Evolutionary conservation across 257 asterid species (phyloP).

Genomic region (Solanum pimpinellifolium): DNA sequence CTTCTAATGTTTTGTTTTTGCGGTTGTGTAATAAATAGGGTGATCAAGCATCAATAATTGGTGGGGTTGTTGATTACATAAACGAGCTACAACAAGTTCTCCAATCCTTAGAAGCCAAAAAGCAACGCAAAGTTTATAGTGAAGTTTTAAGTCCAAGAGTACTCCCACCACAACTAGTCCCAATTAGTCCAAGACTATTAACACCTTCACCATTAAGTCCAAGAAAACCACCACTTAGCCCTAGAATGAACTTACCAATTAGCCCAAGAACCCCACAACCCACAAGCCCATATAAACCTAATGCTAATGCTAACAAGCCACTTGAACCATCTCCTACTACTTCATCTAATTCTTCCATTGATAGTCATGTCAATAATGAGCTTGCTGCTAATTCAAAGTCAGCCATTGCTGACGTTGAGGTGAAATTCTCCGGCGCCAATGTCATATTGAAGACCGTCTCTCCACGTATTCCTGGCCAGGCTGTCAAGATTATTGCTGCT

Average conservation of each 20-base stretch:
- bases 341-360: slow-evolving; percentile 30
- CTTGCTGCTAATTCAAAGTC: slow-evolving; percentile 78
- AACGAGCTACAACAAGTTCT: slow-evolving; percentile 68
- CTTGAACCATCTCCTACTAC: slow-evolving; percentile 50
- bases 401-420: slow-evolving; percentile 80
- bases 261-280: slow-evolving; percentile 88
- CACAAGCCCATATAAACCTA: slow-evolving; percentile 56
- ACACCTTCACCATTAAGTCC: slow-evolving; percentile 46
- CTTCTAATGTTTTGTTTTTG: background rate
- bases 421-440: slow-evolving; percentile 70
- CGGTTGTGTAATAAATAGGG: slow-evolving; percentile 28
- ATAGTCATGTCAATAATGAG: slow-evolving; percentile 47
- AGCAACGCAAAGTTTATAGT: slow-evolving; percentile 61
- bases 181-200: slow-evolving; percentile 35
- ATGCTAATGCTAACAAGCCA: slow-evolving; percentile 1
- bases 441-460: slow-evolving; percentile 59
- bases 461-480: slow-evolving; percentile 59
- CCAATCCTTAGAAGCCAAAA: slow-evolving; percentile 69
- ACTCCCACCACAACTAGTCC: background rate
- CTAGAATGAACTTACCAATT: slow-evolving; percentile 56
- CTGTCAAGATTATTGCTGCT: slow-evolving; percentile 46
- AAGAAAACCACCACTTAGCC: slow-evolving; percentile 59
- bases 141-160: slow-evolving; percentile 59
- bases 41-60: slow-evolving; percentile 97
- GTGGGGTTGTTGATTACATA: slow-evolving; percentile 83